phyloP scores from a whole-genome alignment of 192 early-diverging fungal genomes.

The Coemansia sp. region DNA sequence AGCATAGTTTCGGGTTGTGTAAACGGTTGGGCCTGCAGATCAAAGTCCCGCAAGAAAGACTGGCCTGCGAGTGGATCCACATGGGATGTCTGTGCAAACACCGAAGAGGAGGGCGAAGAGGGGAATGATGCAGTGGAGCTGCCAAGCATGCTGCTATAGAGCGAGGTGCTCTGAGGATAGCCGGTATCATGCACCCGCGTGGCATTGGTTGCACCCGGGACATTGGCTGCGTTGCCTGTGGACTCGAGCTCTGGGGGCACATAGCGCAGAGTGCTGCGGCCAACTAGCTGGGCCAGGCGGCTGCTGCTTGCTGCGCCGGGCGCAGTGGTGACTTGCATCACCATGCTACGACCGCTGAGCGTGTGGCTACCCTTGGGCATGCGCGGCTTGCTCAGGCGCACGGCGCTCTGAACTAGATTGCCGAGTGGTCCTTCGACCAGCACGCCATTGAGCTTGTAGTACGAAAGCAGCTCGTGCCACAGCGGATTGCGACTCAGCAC shows the following conservation, averaged over 20 bases:
- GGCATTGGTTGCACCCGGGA: neutral
- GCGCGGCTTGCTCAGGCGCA: slow-evolving; percentile 80
- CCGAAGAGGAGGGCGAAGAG: slow-evolving; percentile 7
- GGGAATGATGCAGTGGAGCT: slow-evolving; percentile 8
- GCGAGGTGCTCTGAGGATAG: slow-evolving; percentile 7
- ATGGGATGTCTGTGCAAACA: slow-evolving; percentile 35
- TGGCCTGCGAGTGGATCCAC: slow-evolving; percentile 21
- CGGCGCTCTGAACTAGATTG: slow-evolving; percentile 83
- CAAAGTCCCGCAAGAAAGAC: slow-evolving; percentile 38
- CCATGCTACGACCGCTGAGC: slow-evolving; percentile 25
- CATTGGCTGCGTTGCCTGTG: neutral
- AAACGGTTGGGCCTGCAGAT: slow-evolving; percentile 32
- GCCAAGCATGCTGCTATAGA: slow-evolving; percentile 23
- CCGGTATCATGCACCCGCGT: neutral
- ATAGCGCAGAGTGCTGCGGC: slow-evolving; percentile 48
- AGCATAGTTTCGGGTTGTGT: slow-evolving; percentile 46
- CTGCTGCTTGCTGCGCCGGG: slow-evolving; percentile 40
- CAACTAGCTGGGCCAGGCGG: slow-evolving; percentile 43
- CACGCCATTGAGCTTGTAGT: slow-evolving; percentile 85
- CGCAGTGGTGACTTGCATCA: slow-evolving; percentile 23
- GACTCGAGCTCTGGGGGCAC: slow-evolving; percentile 45
- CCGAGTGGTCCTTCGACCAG: slow-evolving; percentile 91
- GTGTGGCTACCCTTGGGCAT: slow-evolving; percentile 39
- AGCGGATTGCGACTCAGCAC: slow-evolving; percentile 89
- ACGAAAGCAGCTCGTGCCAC: slow-evolving; percentile 95